Evolutionary conservation across 2,329 filamentous ascomycete genomes (phyloP).

Genomic region (Neonectria punicea): DNA sequence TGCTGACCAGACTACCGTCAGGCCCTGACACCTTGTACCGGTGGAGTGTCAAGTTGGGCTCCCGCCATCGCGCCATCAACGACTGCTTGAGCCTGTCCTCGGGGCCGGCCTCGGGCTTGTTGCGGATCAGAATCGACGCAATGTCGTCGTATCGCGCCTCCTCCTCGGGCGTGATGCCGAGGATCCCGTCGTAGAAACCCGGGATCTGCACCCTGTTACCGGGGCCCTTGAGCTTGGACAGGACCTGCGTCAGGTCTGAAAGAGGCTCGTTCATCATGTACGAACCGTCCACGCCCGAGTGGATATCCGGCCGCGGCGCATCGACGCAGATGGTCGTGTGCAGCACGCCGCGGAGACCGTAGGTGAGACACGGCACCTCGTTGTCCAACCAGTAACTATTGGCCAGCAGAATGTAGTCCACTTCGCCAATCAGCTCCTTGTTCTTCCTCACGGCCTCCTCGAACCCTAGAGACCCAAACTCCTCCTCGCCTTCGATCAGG

Average conservation of each 20-base stretch:
- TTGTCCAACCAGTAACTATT: slow-evolving; percentile 99
- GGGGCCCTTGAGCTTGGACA: slow-evolving; percentile 83
- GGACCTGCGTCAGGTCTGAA: slow-evolving; percentile 86
- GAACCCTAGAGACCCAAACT: slow-evolving; percentile 92
- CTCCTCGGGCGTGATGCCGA: slow-evolving; percentile 79
- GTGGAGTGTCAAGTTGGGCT: slow-evolving; percentile 94
- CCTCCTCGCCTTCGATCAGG: slow-evolving; percentile 95
- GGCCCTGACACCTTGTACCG: slow-evolving; percentile 92
- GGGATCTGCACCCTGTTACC: slow-evolving; percentile 87
- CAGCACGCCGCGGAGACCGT: slow-evolving; percentile 91
- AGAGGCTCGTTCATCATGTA: slow-evolving; percentile 89
- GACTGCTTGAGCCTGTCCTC: slow-evolving; percentile 80
- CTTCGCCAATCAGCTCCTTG: slow-evolving; percentile 85
- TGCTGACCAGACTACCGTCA: slow-evolving; percentile 91
- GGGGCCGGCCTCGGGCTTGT: slow-evolving; percentile 69
- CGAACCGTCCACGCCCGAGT: slow-evolving; percentile 97
- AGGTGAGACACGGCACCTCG: slow-evolving; percentile 93
- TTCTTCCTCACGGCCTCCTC: slow-evolving; percentile 82
- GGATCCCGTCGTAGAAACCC: slow-evolving; percentile 86
- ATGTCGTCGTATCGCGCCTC: slow-evolving; percentile 87
- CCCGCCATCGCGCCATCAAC: slow-evolving; percentile 93
- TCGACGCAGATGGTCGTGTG: slow-evolving; percentile 92
- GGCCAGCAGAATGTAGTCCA: slow-evolving; percentile 94
- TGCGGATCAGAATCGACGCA: slow-evolving; percentile 76
- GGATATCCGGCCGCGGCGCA: slow-evolving; percentile 86